Percentiles rank a stretch among this genome's conserved stretches.
These are phyloP conservation scores for Acanthamoeba lenticulata DNA, from an alignment of 208 protist species.

Conservation along the genomic window DNA sequence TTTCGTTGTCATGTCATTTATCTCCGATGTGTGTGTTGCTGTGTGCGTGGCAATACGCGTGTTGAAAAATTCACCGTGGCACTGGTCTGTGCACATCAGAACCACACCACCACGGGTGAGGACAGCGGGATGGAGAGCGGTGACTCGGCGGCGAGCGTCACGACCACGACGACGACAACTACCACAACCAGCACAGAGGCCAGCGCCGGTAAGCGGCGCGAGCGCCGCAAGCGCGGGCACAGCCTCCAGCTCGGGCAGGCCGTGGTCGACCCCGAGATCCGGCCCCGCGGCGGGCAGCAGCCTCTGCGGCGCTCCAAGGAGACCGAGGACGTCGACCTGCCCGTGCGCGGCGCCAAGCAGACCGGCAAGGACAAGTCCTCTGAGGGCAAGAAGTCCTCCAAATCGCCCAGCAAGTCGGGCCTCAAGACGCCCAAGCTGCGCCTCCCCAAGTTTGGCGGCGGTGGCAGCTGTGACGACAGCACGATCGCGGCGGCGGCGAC, in stretches of 20 bases:
- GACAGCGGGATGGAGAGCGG: neutral
- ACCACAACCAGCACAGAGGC: neutral
- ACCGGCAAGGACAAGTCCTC: neutral
- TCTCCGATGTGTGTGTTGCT: neutral
- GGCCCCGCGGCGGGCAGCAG: neutral
- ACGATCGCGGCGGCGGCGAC: too few relatives aligned
- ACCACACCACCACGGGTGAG: neutral
- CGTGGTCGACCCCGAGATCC: neutral
- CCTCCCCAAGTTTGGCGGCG: too few relatives aligned
- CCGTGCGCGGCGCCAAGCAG: neutral
- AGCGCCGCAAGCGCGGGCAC: neutral
- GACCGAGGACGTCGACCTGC: neutral
- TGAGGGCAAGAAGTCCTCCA: neutral
- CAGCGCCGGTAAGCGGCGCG: neutral
- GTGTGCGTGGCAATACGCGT: too few relatives aligned
- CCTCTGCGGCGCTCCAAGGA: neutral
- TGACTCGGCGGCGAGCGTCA: neutral
- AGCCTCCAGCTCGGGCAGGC: neutral
- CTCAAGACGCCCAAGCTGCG: too few relatives aligned
- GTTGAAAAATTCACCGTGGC: too few relatives aligned
- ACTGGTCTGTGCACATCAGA: neutral
- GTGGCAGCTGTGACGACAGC: too few relatives aligned
- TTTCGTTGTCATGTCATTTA: neutral
- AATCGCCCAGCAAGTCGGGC: neutral
- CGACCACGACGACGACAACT: neutral